Percentiles rank a stretch among this genome's conserved stretches.
Conservation (phyloP, 169 alveolate species). For the Plasmodium knowlesi region DNA sequence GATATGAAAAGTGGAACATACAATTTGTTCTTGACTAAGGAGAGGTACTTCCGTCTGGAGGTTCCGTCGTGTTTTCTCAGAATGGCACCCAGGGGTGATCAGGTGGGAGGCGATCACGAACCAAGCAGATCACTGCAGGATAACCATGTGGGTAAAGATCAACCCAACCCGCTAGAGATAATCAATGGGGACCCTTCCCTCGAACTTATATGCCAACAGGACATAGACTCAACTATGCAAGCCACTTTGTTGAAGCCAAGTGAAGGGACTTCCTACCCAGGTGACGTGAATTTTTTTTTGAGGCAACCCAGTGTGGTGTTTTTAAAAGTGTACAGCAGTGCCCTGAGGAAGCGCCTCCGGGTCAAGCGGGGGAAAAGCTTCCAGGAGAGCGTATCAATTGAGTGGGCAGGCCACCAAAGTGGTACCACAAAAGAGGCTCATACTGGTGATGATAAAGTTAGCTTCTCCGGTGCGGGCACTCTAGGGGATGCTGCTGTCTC, state of each 20-base stretch:
- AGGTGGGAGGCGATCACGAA: neutral
- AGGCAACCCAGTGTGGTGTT: constrained; percentile 5
- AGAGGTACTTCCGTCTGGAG: neutral
- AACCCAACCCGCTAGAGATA: neutral
- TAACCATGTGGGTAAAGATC: neutral
- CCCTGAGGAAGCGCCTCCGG: neutral
- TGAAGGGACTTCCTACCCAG: neutral
- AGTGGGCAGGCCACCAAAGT: neutral
- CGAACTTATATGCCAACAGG: neutral
- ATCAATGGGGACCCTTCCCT: neutral
- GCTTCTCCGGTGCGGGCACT: neutral
- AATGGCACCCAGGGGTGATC: neutral
- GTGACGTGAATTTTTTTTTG: neutral
- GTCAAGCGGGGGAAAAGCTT: neutral
- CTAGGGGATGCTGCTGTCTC: neutral
- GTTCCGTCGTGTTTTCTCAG: neutral
- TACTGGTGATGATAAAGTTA: neutral
- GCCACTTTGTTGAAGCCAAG: neutral
- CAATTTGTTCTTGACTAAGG: constrained; percentile 9
- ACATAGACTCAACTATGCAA: neutral
- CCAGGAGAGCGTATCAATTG: neutral
- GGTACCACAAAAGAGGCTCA: neutral
- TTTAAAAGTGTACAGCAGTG: neutral
- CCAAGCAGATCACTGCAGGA: neutral
- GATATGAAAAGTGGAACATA: neutral